Percentiles rank a stretch among this genome's conserved stretches.
phyloP scores from a whole-genome alignment of 371 early-diverging fungal genomes.

The Zopfochytrium polystomum region DNA sequence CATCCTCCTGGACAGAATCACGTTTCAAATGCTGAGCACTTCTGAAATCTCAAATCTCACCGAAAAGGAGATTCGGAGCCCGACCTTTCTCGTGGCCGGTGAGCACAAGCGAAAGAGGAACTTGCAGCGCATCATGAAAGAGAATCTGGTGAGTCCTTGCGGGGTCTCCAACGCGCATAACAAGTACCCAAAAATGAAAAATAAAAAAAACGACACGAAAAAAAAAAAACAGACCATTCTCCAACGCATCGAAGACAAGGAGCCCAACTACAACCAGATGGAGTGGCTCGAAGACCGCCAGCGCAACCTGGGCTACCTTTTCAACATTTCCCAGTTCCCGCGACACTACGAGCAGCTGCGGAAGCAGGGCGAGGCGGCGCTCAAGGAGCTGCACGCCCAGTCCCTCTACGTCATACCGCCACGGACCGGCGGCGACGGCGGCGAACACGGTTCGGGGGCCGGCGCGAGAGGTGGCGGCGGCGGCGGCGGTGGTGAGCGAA shows the following conservation, averaged over 20 bases:
- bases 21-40: slow-evolving; percentile 34
- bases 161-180: neutral
- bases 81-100: slow-evolving; percentile 2
- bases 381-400: neutral
- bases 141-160: slow-evolving; percentile 25
- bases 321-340: slow-evolving; percentile 34
- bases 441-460: too few relatives aligned
- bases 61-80: slow-evolving; percentile 1
- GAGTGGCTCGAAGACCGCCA: slow-evolving; percentile 33
- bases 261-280: slow-evolving; percentile 33
- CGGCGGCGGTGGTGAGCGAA: too few relatives aligned
- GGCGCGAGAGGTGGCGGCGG: too few relatives aligned
- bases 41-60: slow-evolving; percentile 17
- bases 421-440: too few relatives aligned
- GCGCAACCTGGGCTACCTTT: slow-evolving; percentile 32
- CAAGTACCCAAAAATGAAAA: neutral
- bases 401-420: too few relatives aligned
- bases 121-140: slow-evolving; percentile 15
- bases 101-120: slow-evolving; percentile 25
- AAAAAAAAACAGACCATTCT: slow-evolving; percentile 21
- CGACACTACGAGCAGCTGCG: slow-evolving; percentile 12
- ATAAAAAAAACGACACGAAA: neutral
- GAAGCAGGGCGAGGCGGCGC: slow-evolving; percentile 3
- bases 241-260: slow-evolving; percentile 38
- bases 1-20: slow-evolving; percentile 41